Percentiles rank a stretch among this genome's conserved stretches.
phyloP scores from a whole-genome alignment of 106 monocot genomes.

The Apostasia ramifera region DNA sequence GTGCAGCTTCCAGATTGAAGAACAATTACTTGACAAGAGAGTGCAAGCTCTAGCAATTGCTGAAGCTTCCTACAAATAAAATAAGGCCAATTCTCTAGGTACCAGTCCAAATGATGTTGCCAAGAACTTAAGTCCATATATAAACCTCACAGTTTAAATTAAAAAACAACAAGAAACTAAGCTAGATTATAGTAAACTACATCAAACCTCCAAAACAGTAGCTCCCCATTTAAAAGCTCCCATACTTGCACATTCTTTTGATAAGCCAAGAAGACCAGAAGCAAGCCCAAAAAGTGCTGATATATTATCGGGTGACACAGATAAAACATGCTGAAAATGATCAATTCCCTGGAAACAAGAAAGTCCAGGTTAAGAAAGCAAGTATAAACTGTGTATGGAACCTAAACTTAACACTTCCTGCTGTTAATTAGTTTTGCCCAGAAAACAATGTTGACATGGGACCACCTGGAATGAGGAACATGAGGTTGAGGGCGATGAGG shows the following conservation, averaged over 20 bases:
- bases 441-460: neutral
- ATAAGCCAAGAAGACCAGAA: conserved; percentile 66
- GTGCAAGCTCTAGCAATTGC: conserved; percentile 41
- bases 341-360: conserved; percentile 60
- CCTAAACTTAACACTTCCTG: neutral
- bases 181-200: neutral
- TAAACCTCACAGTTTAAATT: too few species aligned
- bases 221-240: conserved; percentile 87
- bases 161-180: too few species aligned
- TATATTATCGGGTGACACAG: conserved; percentile 55
- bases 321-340: conserved; percentile 55
- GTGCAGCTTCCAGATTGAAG: conserved; percentile 80
- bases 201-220: conserved; percentile 64
- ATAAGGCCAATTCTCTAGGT: neutral
- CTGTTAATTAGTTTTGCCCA: neutral
- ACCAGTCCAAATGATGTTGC: neutral
- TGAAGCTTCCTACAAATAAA: conserved; percentile 72
- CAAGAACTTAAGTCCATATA: too few species aligned
- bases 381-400: neutral
- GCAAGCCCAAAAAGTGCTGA: conserved; percentile 89
- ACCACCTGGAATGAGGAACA: neutral
- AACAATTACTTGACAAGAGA: conserved; percentile 45
- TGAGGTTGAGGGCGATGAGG: neutral
- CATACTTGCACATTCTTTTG: conserved; percentile 64
- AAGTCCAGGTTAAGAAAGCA: neutral